Evolutionary conservation across 495 filamentous ascomycete genomes (phyloP), one percentile per base, ranked within the genome.

Genomic region (Hypoxylon crocopeplum): DNA sequence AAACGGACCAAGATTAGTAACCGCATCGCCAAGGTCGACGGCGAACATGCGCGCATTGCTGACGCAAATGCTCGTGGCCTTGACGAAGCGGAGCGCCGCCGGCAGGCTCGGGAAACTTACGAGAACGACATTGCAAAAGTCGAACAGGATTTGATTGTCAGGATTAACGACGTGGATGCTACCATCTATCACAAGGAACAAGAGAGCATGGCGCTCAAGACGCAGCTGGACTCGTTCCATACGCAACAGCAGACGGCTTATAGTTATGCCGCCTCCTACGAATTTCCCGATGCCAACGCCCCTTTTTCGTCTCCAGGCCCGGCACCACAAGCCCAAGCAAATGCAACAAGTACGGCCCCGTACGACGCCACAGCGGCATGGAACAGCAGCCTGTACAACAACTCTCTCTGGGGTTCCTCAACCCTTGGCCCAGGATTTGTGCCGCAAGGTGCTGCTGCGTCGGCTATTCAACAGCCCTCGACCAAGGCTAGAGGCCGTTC

Each of bases 1-100:
- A 91, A 92, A 72, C 83, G 83, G 25, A 92, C 95, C 71, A 87
- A 89, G 66, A 85, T 95, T 8, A 85, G 86, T 47, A 76, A 84
- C 27, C 89, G 92, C 39, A 85, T 88, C 49, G 82, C 85, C 52
- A 88, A 90, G 67, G 85, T 93, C 30, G 88, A 88, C 56, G 85
- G 88, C 56, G 89, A 95, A 69, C 86, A 88, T 55, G 88, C 90
- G 39, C 84, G 86, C 53, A 88, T 95, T 47, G 82, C 84, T 20
- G 86, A 89, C 47, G 89, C 88, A 48, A 93, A 91, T 66, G 84
- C 82, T 17, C 84, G 89, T 47, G 89, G 86, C 7, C 77, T 91
- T 56, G 84, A 91, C 61, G 89, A 90, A 70, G 82, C 84, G 62
- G 87, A 90, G 59, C 86, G 88, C 20, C 86, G 86, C 36, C 81